These are phyloP conservation scores for Suhomyces taliae DNA, from an alignment of 1,139 yeast species.

Conservation along the genomic window DNA sequence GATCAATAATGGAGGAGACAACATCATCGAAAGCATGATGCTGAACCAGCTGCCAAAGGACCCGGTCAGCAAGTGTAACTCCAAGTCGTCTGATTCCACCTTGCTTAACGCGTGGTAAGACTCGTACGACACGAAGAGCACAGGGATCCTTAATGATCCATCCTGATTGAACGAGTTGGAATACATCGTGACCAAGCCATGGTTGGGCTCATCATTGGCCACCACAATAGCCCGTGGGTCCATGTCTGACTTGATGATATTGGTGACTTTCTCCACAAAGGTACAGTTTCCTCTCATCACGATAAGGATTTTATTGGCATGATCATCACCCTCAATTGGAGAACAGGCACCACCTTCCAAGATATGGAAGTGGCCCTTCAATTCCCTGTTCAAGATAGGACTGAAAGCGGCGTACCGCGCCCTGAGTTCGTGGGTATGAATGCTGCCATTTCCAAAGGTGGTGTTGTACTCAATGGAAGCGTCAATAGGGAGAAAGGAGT, in stretches of 20 bases:
- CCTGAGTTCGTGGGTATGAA: constrained; percentile 24
- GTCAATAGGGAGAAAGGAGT: constrained; percentile 46
- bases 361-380: constrained; percentile 27
- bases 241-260: constrained; percentile 29
- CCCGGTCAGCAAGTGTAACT: constrained; percentile 31
- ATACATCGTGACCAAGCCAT: constrained; percentile 46
- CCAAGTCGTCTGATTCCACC: constrained; percentile 13
- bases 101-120: constrained; percentile 27
- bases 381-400: constrained; percentile 29
- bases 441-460: constrained; percentile 15
- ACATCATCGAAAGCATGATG: constrained; percentile 39
- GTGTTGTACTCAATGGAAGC: constrained; percentile 33
- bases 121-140: constrained; percentile 42
- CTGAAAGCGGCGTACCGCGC: constrained; percentile 49
- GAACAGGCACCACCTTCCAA: constrained; percentile 35
- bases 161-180: constrained; percentile 41
- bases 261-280: constrained; percentile 40
- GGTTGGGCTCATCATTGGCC: constrained; percentile 43
- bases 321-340: constrained; percentile 15
- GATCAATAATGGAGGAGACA: constrained; percentile 46
- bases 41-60: constrained; percentile 43
- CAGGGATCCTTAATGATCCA: constrained; percentile 34
- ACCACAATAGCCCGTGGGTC: constrained; percentile 37
- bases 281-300: constrained; percentile 46
- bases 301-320: constrained; percentile 29